Base-by-base conservation (phyloP, 2,329 filamentous ascomycete genomes). In the Fonsecaea multimorphosa region DNA sequence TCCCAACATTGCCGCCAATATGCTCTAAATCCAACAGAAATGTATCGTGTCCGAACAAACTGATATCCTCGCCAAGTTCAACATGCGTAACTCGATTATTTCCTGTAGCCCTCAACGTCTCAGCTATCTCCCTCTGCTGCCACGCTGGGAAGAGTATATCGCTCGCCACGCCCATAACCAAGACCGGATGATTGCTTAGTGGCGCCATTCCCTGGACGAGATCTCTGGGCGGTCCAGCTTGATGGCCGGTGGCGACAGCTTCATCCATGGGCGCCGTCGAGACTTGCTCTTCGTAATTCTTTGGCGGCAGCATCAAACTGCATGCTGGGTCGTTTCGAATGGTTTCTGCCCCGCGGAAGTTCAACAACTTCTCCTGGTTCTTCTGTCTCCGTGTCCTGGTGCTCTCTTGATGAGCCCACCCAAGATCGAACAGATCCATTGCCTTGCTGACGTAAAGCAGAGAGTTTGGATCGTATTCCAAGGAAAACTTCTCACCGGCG, bases 121-220 rank as follows among this genome's bases (percentile, higher is more conserved):
- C 89, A 2, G 93, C 94, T 68, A 99, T 89, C 78, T 99, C 95
- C 60, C 91, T 87, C 81, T 99, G 95, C 81, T 99, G 95, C 94
- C 95, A 99, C 0, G 95, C 93, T 0, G 95, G 95, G 79, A 99
- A 99, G 38, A 99, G 81, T 57, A 97, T 98, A 76, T 99, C 95
- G 73, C 92, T 97, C 0, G 92, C 92, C 3, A 98, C 95, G 36
- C 95, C 95, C 82, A 99, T 89, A 11, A 99, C 91, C 24, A 99
- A 83, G 0, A 92, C 90, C 0, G 92, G 91, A 57, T 89, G 94
- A 67, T 93, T 85, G 61, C 89, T 87, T 60, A 98, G 78, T 0
- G 87, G 80, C 3, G 86, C 80, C 22, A 99, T 81, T 0, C 95
- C 95, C 0, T 83, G 82, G 38, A 98, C 85, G 0, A 99, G 82